Base-by-base conservation (phyloP, 1,284 basidiomycete species). In the Fomes fomentarius region DNA sequence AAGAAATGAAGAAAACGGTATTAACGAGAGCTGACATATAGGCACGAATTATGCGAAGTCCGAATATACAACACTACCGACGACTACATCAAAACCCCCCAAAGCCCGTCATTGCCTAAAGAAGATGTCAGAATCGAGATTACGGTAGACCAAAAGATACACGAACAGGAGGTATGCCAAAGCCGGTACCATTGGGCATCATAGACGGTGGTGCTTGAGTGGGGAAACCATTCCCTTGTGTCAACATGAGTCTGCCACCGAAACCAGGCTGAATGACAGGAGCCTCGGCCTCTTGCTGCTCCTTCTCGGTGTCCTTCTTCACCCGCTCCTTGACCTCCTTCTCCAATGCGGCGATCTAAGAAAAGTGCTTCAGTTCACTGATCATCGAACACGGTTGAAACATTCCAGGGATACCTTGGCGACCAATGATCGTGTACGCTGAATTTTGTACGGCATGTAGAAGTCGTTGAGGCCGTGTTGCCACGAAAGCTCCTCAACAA, bases 401-500 rank as follows among this genome's bases (percentile, higher is more conserved):
- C 6, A 9, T 15, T 5, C 17, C 19, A 9, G 17, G 69, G 73
- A 6, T 49, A 87, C 85, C 79, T 82, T 87, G 54, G 88, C 87
- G 12, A 85, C 79, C 66, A 87, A 75, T 26, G 86, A 83, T 52
- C 93, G 84, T 69, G 94, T 88, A 47, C 84, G 82, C 74, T 98
- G 95, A 50, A 98, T 89, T 67, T 85, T 87, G 74, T 92, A 98
- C 0, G 96, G 96, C 91, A 94, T 96, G 67, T 91, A 92, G 76
- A 96, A 98, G 74, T 99, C 97, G 68, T 92, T 92, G 46, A 99
- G 79, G 14, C 89, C 96, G 64, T 97, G 89, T 69, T 93, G 88
- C 97, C 97, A 99, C 60, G 91, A 93, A 35, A 97, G 76, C 74
- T 98, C 96, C 73, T 96, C 92, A 30, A 98, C 93, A 54, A 96